Evolutionary conservation across 75 land plant genomes (phyloP).

Genomic region (Picea glauca): DNA sequence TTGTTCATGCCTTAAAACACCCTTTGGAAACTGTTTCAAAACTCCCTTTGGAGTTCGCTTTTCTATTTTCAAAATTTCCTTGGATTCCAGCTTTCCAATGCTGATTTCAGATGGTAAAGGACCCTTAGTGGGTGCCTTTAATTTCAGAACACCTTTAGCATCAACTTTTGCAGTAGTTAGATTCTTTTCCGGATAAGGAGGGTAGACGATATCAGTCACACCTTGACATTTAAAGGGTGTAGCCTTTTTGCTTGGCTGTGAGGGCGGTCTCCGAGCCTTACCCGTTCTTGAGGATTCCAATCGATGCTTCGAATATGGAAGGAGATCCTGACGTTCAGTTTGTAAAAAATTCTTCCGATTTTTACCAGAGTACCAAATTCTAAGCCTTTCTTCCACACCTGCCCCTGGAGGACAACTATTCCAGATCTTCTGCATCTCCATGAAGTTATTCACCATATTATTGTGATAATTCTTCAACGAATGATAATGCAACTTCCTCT

Average conservation of each 20-base stretch:
- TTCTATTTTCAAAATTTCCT: not conserved
- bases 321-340: slow-evolving; percentile 9
- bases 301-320: slow-evolving; percentile 15
- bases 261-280: not conserved
- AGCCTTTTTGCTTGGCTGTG: not conserved
- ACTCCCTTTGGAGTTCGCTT: slow-evolving; percentile 20
- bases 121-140: slow-evolving; percentile 1
- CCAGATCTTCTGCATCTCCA: slow-evolving; percentile 36
- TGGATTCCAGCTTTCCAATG: not conserved
- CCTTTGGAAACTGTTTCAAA: slow-evolving; percentile 13
- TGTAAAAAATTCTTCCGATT: slow-evolving; percentile 2
- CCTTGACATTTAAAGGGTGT: not conserved
- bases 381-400: slow-evolving; percentile 21
- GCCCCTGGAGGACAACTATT: slow-evolving; percentile 12
- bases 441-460: slow-evolving; percentile 22
- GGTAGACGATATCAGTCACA: not conserved
- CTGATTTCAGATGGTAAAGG: not conserved
- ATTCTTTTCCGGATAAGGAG: not conserved
- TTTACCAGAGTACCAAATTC: slow-evolving; percentile 17
- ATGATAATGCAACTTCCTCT: slow-evolving; percentile 25
- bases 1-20: not conserved
- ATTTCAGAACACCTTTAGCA: slow-evolving; percentile 11
- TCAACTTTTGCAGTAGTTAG: not conserved
- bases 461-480: slow-evolving; percentile 29
- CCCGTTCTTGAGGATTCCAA: slow-evolving; percentile 9